These are phyloP conservation scores for Irpex sp. DNA, from an alignment of 1,284 basidiomycete species.

Conservation along the genomic window DNA sequence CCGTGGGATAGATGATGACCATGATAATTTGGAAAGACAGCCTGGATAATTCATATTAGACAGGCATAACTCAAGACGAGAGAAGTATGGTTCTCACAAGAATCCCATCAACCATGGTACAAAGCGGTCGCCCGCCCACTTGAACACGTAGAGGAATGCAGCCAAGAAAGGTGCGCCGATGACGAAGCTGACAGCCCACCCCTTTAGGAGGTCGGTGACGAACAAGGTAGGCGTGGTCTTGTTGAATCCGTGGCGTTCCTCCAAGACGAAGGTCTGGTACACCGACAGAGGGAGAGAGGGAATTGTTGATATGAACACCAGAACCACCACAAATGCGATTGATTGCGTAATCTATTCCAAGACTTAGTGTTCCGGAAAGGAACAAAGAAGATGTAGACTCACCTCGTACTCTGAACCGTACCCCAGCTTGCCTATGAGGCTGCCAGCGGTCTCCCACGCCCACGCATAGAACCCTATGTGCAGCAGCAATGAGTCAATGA, in stretches of 20 bases:
- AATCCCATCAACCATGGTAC: conserved; percentile 89
- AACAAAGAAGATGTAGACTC: conserved; percentile 16
- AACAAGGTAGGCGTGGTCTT: conserved; percentile 82
- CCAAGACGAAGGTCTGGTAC: conserved; percentile 91
- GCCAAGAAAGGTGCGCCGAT: conserved; percentile 90
- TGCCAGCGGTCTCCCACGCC: conserved; percentile 69
- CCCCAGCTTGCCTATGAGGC: conserved; percentile 47
- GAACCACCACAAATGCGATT: conserved; percentile 69
- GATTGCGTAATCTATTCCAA: conserved; percentile 74
- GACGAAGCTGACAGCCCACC: conserved; percentile 67
- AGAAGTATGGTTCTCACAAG: conserved; percentile 44
- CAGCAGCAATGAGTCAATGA: conserved; percentile 69
- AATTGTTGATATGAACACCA: conserved; percentile 66
- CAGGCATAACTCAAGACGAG: neutral
- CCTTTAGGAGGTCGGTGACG: conserved; percentile 77
- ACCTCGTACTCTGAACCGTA: conserved; percentile 70
- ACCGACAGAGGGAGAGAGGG: conserved; percentile 72
- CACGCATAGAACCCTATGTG: conserved; percentile 77
- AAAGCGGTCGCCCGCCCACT: conserved; percentile 89
- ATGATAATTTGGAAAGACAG: conserved; percentile 81
- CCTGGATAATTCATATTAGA: conserved; percentile 34
- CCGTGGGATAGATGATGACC: conserved; percentile 82
- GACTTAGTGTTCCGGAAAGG: neutral
- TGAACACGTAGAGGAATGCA: conserved; percentile 84
- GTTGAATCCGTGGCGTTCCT: conserved; percentile 96